phyloP scores from a whole-genome alignment of 768 basidiomycete species.

The Daedaleopsis nitida region DNA sequence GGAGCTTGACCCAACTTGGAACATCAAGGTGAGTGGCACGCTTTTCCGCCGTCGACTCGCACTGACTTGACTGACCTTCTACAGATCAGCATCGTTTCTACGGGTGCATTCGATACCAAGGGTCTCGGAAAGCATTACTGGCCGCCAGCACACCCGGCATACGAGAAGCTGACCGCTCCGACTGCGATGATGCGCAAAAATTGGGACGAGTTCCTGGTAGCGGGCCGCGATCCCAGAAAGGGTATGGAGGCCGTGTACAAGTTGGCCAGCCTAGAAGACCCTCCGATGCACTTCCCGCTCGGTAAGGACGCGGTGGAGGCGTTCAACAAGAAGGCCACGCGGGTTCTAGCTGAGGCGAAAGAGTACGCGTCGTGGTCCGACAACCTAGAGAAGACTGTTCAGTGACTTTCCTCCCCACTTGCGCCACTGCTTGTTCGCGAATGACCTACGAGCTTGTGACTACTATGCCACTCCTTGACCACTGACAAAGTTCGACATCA shows the following conservation, averaged over 20 bases:
- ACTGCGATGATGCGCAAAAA: not conserved
- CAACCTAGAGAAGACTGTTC: not conserved
- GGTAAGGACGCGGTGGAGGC: slow-evolving; percentile 4
- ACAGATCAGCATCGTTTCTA: slow-evolving; percentile 18
- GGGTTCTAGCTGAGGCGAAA: not conserved
- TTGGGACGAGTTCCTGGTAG: not conserved
- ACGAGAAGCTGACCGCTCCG: not conserved
- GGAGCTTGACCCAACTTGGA: slow-evolving; percentile 20
- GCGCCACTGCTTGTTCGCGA: too few relatives aligned
- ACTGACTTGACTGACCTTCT: not conserved
- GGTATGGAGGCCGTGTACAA: slow-evolving; percentile 7
- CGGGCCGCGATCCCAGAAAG: not conserved
- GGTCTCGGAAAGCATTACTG: not conserved
- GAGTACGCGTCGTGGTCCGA: slow-evolving; percentile 13
- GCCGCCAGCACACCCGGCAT: slow-evolving; percentile 15
- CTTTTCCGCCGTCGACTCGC: not conserved
- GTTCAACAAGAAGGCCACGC: not conserved
- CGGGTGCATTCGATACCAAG: slow-evolving; percentile 9
- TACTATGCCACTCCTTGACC: too few relatives aligned
- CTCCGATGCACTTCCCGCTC: slow-evolving; percentile 7
- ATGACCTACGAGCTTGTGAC: too few relatives aligned
- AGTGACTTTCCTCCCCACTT: too few relatives aligned
- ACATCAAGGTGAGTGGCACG: slow-evolving; percentile 16
- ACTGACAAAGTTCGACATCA: too few relatives aligned
- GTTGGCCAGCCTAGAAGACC: slow-evolving; percentile 1